Conservation (phyloP, 176 grass and related monocot genomes). For the Phyllostachys edulis region DNA sequence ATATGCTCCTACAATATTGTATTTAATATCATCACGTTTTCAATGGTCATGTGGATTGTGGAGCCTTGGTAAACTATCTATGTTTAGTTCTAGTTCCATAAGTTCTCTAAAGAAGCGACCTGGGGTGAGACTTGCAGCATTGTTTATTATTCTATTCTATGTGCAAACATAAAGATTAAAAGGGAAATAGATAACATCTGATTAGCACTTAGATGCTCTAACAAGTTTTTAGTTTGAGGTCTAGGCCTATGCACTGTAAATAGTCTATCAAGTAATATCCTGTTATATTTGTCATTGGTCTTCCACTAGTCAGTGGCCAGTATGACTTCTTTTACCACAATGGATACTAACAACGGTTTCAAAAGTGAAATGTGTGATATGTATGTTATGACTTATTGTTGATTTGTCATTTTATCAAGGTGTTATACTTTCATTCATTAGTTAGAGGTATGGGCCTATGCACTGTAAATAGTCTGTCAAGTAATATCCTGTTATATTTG, state of each 20-base stretch:
- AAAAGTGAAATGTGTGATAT: too few species aligned
- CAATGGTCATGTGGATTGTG: conserved; percentile 15
- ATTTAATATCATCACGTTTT: background rate
- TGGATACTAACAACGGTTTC: background rate
- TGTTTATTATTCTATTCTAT: background rate
- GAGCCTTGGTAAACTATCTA: background rate
- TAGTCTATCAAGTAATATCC: background rate
- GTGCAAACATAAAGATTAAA: conserved; percentile 8
- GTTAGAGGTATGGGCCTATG: background rate
- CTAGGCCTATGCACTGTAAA: background rate
- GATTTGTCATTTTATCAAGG: too few species aligned
- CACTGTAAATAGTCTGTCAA: background rate
- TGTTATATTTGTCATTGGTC: conserved; percentile 4
- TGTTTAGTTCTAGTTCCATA: background rate
- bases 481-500: background rate
- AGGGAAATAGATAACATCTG: background rate
- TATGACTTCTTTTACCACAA: background rate
- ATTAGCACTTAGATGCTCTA: background rate
- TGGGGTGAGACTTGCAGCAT: background rate
- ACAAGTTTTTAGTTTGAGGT: background rate
- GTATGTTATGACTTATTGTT: too few species aligned
- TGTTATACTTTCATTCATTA: too few species aligned
- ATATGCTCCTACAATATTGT: background rate
- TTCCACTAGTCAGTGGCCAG: background rate
- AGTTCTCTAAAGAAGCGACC: background rate